phyloP scores from a whole-genome alignment of 495 filamentous ascomycete species.

The Hyaloscypha bicolor region DNA sequence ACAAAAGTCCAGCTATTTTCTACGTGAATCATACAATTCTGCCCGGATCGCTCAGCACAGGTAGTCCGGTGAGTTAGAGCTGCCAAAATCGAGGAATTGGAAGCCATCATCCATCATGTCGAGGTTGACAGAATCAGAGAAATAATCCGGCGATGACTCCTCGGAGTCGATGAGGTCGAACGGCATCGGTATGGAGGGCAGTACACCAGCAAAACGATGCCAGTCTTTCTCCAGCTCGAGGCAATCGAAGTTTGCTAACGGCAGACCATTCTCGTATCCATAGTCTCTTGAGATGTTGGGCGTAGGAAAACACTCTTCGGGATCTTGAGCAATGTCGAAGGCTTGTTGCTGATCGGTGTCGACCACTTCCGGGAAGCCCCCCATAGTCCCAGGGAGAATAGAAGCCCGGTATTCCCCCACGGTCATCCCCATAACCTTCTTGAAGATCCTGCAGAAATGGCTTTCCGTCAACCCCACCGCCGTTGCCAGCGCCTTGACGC shows the following conservation, averaged over 20 bases:
- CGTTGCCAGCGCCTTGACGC: slow-evolving; percentile 47
- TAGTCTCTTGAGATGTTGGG: not conserved
- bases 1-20: too few relatives aligned
- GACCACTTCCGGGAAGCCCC: not conserved
- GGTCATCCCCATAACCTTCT: slow-evolving; percentile 59
- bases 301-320: not conserved
- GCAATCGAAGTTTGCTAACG: not conserved
- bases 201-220: not conserved
- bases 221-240: not conserved
- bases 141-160: not conserved
- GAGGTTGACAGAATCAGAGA: not conserved
- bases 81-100: slow-evolving; percentile 9
- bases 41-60: too few relatives aligned
- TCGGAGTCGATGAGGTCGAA: not conserved
- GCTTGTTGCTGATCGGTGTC: not conserved
- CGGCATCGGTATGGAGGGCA: not conserved
- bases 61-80: too few relatives aligned
- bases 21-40: too few relatives aligned
- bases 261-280: not conserved
- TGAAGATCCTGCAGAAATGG: slow-evolving; percentile 66
- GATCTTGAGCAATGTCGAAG: not conserved
- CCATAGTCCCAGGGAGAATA: not conserved
- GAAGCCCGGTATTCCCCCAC: slow-evolving; percentile 52
- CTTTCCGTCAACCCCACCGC: slow-evolving; percentile 58
- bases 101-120: not conserved